Base-by-base conservation (phyloP, 2,329 filamentous ascomycete species). In the Fusarium sp. region DNA sequence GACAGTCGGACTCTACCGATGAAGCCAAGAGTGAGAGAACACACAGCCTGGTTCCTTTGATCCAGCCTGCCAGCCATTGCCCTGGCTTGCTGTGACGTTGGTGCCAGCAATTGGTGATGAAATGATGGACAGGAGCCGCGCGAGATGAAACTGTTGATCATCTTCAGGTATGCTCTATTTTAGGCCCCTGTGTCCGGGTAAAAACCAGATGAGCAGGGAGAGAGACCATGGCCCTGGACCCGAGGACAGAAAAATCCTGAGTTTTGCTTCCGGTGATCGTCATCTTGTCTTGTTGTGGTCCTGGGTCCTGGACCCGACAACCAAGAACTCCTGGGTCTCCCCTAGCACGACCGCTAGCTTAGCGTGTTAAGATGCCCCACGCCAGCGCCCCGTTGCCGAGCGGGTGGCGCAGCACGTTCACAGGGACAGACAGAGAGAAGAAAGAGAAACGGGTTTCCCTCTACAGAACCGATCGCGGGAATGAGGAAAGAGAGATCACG, bases 121-220 rank as follows among this genome's bases (percentile, higher is more conserved):
- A 72, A 76, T 69, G 68, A 76, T 76, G 56, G 73, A 69, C 73
- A 75, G 73, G 70, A 75, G 72, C 59, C 20, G 50, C 30, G n/a
- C 47, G 65, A 62, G 37, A 52, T 78, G 76, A 78, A 78, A 77
- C 76, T 45, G 63, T 68, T 61, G 57, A 78, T 76, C 66, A 30
- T 47, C 65, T 45, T 30, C 32, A 27, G 32, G 60, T 15, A 22
- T 64, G n/a, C 58, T n/a, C 17, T 62, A n/a, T 20, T 22, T 47
- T 52, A 30, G 27, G 45, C 38, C 71, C 61, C 58, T 58, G 50
- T 40, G 20, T 33, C 65, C 50, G 71, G 71, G 37, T 60, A 63
- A 66, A 63, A 30, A 35, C 38, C 35, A 58, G 59, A 37, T 6
- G 6, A 38, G 15, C 57, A n/a, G 22, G 37, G 35, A 37, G 35